A percentile compares a stretch with the other conserved stretches of the same genome.
phyloP scores from a whole-genome alignment of 2,329 filamentous ascomycete species.

The Whalleya microplaca region DNA sequence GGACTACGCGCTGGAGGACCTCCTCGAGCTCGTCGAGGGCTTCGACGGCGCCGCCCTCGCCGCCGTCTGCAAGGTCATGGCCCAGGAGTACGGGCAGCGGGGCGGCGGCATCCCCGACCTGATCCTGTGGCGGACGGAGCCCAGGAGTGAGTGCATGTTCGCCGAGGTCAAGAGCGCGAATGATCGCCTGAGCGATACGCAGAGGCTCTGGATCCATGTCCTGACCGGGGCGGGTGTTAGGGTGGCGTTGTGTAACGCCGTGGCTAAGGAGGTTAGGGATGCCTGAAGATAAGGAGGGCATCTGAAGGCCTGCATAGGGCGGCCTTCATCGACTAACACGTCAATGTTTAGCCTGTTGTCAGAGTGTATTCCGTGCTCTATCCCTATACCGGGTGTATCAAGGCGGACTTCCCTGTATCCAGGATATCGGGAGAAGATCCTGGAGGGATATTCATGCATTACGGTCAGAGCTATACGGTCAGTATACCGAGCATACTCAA shows the following conservation, averaged over 20 bases:
- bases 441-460: no score
- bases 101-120: conserved; percentile 91
- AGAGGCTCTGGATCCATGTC: conserved; percentile 96
- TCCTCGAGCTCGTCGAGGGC: conserved; percentile 77
- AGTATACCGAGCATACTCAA: no score
- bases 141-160: conserved; percentile 68
- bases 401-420: no score
- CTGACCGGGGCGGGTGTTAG: conserved; percentile 80
- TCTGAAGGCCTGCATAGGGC: neutral
- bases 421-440: no score
- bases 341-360: no score
- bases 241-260: conserved; percentile 77
- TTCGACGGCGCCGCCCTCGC: conserved; percentile 82
- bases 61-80: conserved; percentile 88
- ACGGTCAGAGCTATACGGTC: no score
- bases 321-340: no score
- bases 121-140: conserved; percentile 74
- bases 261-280: conserved; percentile 55
- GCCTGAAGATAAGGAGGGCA: conserved; percentile 24
- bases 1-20: conserved; percentile 79
- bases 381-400: no score
- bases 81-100: conserved; percentile 87
- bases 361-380: no score
- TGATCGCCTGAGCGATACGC: conserved; percentile 93
- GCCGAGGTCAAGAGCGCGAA: conserved; percentile 82